Conservation (phyloP, 2,329 filamentous ascomycete species). For the Calonectria honghensis region DNA sequence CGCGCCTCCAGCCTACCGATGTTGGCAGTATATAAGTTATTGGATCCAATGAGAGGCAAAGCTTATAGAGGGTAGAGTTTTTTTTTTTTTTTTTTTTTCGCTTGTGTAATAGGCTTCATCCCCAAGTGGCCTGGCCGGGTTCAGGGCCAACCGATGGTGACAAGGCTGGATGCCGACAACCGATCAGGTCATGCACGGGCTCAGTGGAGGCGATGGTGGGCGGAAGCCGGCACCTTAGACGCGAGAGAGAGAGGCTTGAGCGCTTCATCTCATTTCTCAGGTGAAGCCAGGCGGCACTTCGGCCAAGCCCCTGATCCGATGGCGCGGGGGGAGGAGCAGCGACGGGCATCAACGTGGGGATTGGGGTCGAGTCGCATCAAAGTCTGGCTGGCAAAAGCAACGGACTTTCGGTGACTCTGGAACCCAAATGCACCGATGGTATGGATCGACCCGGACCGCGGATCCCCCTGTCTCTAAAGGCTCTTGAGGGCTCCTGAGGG, state of each 20-base stretch:
- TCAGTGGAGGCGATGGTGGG: neutral
- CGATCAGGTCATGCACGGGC: constrained; percentile 22
- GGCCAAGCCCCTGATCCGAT: constrained; percentile 16
- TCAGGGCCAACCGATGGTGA: constrained; percentile 8
- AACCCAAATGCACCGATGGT: constrained; percentile 18
- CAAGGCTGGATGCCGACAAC: constrained; percentile 19
- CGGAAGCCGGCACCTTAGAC: constrained; percentile 19
- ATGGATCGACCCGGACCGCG: constrained; percentile 19
- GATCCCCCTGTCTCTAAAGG: constrained; percentile 16
- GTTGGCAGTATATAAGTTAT: constrained; percentile 15
- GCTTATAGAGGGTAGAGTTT: constrained; percentile 25
- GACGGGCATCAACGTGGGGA: neutral
- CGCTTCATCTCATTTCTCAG: constrained; percentile 26
- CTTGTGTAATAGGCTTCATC: constrained; percentile 6
- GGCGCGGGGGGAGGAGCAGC: constrained; percentile 5
- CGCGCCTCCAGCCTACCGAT: neutral
- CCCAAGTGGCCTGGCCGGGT: neutral
- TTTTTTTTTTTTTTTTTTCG: constrained; percentile 10
- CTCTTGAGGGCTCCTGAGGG: neutral
- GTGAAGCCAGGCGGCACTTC: constrained; percentile 16
- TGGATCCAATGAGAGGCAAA: constrained; percentile 28
- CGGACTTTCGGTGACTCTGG: constrained; percentile 20
- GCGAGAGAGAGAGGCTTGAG: constrained; percentile 21
- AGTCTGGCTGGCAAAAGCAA: constrained; percentile 12
- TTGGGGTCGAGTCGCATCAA: neutral